Conservation (phyloP, 2,329 filamentous ascomycete genomes). For the Fusarium albosuccineum region DNA sequence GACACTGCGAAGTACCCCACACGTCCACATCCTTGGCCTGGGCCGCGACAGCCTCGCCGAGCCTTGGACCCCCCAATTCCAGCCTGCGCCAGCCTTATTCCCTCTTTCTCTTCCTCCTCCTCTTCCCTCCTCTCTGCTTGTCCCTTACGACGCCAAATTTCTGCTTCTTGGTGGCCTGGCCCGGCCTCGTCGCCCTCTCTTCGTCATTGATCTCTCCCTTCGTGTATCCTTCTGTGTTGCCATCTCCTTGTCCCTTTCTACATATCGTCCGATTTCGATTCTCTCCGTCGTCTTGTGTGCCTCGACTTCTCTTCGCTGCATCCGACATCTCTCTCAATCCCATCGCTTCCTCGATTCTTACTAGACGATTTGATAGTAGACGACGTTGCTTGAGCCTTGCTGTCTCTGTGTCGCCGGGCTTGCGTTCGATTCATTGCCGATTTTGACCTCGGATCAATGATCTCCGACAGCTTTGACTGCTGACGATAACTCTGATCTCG, state of each 20-base stretch:
- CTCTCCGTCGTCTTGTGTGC: constrained; percentile 27
- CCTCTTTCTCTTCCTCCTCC: constrained; percentile 35
- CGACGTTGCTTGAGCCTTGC: constrained; percentile 1
- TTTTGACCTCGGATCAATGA: constrained; percentile 42
- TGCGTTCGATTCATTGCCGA: constrained; percentile 19
- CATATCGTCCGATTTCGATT: constrained; percentile 35
- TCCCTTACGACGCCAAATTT: constrained; percentile 17
- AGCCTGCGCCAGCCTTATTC: constrained; percentile 47
- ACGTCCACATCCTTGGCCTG: constrained; percentile 25
- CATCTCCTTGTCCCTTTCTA: constrained; percentile 6
- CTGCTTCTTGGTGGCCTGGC: constrained; percentile 24
- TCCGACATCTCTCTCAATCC: constrained; percentile 26
- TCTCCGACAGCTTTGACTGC: constrained; percentile 31
- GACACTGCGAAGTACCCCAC: constrained; percentile 29
- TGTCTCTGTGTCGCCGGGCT: constrained; percentile 2
- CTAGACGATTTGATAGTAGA: constrained; percentile 23
- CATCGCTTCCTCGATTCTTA: constrained; percentile 14
- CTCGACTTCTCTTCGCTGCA: constrained; percentile 24
- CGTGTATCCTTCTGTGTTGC: constrained; percentile 21
- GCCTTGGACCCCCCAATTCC: constrained; percentile 46
- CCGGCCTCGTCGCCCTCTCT: constrained; percentile 18
- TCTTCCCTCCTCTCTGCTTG: constrained; percentile 24
- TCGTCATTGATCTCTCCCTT: constrained; percentile 23
- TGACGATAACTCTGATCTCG: constrained; percentile 35
- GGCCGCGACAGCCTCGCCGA: constrained; percentile 47